Percentiles rank a stretch among this genome's conserved stretches.
phyloP scores from a whole-genome alignment of 768 basidiomycete genomes.

The Leccinum truebloodii region DNA sequence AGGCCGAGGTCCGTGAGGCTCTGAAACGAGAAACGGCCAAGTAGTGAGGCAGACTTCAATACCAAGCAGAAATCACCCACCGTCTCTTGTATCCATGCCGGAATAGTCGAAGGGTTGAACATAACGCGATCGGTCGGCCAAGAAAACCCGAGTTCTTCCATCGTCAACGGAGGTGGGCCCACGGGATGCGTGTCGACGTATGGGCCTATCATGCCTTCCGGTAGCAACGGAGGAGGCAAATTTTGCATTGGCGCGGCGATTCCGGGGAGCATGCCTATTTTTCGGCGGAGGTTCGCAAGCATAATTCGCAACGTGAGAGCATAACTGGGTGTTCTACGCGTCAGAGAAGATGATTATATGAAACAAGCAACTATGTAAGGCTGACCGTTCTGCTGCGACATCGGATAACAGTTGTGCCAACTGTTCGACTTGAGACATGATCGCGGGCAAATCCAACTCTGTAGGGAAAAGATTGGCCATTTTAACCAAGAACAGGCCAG shows the following conservation, averaged over 20 bases:
- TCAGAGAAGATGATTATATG: constrained; percentile 11
- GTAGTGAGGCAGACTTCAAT: background rate
- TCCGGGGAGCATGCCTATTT: constrained; percentile 67
- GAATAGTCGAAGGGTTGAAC: constrained; percentile 80
- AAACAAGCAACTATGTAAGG: background rate
- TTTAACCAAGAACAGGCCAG: constrained; percentile 88
- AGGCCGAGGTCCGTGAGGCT: constrained; percentile 87
- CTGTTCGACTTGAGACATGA: constrained; percentile 86
- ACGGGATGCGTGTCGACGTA: constrained; percentile 54
- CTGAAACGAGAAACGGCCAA: constrained; percentile 39
- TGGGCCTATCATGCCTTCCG: constrained; percentile 59
- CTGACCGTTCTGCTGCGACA: constrained; percentile 87
- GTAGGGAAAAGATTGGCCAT: constrained; percentile 92
- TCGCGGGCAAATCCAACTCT: constrained; percentile 74
- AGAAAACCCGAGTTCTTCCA: constrained; percentile 82
- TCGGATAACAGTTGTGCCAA: constrained; percentile 88
- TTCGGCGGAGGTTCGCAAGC: constrained; percentile 89
- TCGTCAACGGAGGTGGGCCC: constrained; percentile 64
- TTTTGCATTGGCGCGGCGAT: constrained; percentile 48
- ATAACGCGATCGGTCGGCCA: constrained; percentile 66
- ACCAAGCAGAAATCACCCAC: constrained; percentile 42
- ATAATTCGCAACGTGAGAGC: constrained; percentile 90
- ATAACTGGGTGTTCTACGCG: constrained; percentile 51
- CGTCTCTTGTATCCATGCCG: constrained; percentile 92
- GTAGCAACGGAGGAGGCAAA: constrained; percentile 53